These are phyloP conservation scores for Phlyctochytrium bullatum DNA, from an alignment of 192 early-diverging fungal species.

Conservation along the genomic window DNA sequence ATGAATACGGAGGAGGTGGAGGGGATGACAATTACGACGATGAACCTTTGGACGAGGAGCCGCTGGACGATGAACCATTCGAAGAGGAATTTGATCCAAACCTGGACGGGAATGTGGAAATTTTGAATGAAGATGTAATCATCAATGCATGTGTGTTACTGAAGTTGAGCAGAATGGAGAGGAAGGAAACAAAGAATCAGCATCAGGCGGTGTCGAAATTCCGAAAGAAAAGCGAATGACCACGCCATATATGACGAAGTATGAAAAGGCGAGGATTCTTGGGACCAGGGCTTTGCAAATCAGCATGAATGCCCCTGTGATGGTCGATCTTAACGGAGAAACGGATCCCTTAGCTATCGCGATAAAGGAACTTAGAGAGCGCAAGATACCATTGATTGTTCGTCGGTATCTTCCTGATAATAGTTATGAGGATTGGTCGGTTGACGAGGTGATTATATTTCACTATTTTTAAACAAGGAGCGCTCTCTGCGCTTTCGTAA, in stretches of 20 bases:
- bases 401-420: slow-evolving; percentile 91
- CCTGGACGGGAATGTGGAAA: neutral
- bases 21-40: slow-evolving; percentile 25
- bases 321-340: slow-evolving; percentile 91
- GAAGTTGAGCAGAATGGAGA: neutral
- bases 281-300: slow-evolving; percentile 92
- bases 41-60: slow-evolving; percentile 19
- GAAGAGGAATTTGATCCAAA: slow-evolving; percentile 11
- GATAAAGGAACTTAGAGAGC: slow-evolving; percentile 87
- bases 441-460: slow-evolving; percentile 71
- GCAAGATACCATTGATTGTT: slow-evolving; percentile 91
- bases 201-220: slow-evolving; percentile 37
- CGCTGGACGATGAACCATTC: slow-evolving; percentile 21
- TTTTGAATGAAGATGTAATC: neutral
- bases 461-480: no score
- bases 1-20: slow-evolving; percentile 34
- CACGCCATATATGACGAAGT: slow-evolving; percentile 99
- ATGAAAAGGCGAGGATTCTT: slow-evolving; percentile 69
- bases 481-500: no score
- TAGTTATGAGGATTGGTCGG: slow-evolving; percentile 92
- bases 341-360: slow-evolving; percentile 93
- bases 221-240: slow-evolving; percentile 80
- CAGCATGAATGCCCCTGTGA: slow-evolving; percentile 98
- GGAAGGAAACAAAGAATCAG: neutral
- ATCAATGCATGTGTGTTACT: neutral